These are phyloP conservation scores for Cyberlindnera meyerae DNA, from an alignment of 805 yeast genomes.

Conservation along the genomic window DNA sequence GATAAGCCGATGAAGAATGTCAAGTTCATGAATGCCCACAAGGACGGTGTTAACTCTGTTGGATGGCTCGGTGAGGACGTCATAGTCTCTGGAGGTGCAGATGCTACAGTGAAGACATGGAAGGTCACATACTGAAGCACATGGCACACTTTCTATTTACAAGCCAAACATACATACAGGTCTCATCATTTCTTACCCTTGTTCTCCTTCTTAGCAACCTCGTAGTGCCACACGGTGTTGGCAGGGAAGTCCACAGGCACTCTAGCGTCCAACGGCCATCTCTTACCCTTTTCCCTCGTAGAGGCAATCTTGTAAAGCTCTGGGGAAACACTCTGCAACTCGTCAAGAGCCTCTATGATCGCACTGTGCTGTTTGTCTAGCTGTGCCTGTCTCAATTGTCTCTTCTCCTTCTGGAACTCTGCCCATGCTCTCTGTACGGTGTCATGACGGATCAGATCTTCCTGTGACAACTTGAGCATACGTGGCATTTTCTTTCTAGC, in stretches of 20 bases:
- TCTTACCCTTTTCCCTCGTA: conserved; percentile 43
- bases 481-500: conserved; percentile 88
- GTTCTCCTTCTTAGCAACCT: conserved; percentile 30
- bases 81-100: conserved; percentile 72
- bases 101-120: conserved; percentile 81
- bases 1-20: conserved; percentile 71
- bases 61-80: conserved; percentile 53
- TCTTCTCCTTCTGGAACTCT: conserved; percentile 48
- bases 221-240: conserved; percentile 69
- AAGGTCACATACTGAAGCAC: conserved; percentile 21
- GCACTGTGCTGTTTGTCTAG: conserved; percentile 58
- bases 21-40: conserved; percentile 76
- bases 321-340: conserved; percentile 47
- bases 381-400: conserved; percentile 36
- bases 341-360: conserved; percentile 69
- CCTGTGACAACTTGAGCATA: conserved; percentile 65
- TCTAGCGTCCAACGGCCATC: conserved; percentile 80
- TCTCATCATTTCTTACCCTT: conserved; percentile 2
- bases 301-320: conserved; percentile 62
- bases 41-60: conserved; percentile 76
- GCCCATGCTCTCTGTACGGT: conserved; percentile 84
- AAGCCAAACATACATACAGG: background rate
- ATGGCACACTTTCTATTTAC: no score
- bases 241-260: conserved; percentile 92
- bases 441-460: conserved; percentile 81